Conservation (phyloP, 2,329 filamentous ascomycete genomes). For the Aspergillus pseudotamarii region DNA sequence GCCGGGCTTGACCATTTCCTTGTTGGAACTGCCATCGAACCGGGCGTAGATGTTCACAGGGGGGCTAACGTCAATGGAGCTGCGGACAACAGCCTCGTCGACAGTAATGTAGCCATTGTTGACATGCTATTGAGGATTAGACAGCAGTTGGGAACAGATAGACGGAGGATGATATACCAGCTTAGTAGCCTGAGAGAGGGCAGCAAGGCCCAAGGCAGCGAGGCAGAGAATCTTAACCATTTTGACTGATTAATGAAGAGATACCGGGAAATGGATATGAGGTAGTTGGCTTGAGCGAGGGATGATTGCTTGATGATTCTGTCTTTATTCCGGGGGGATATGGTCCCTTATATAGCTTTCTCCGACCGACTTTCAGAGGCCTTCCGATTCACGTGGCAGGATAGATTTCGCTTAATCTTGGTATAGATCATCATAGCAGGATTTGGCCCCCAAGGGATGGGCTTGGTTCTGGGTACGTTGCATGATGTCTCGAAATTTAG, state of each 20-base stretch:
- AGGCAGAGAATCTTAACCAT: background rate
- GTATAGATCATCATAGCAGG: no score
- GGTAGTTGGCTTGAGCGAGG: background rate
- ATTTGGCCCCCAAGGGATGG: background rate
- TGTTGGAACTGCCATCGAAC: background rate
- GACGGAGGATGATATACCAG: background rate
- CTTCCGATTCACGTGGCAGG: background rate
- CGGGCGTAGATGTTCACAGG: conserved; percentile 3
- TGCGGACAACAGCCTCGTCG: background rate
- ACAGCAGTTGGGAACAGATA: rapidly evolving
- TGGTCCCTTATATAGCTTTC: background rate
- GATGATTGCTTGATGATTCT: background rate
- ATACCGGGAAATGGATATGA: background rate
- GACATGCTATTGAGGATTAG: background rate
- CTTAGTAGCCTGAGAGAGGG: background rate
- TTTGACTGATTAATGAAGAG: background rate
- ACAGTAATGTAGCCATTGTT: background rate
- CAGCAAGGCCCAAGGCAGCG: background rate
- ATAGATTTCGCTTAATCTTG: no score
- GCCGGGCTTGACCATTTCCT: background rate
- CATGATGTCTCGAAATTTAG: background rate
- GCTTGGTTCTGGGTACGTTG: background rate
- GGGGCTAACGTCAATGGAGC: background rate
- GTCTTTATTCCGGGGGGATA: background rate
- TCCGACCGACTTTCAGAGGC: background rate